Conservation (phyloP, 169 alveolate species). For the Babesia caballi region DNA sequence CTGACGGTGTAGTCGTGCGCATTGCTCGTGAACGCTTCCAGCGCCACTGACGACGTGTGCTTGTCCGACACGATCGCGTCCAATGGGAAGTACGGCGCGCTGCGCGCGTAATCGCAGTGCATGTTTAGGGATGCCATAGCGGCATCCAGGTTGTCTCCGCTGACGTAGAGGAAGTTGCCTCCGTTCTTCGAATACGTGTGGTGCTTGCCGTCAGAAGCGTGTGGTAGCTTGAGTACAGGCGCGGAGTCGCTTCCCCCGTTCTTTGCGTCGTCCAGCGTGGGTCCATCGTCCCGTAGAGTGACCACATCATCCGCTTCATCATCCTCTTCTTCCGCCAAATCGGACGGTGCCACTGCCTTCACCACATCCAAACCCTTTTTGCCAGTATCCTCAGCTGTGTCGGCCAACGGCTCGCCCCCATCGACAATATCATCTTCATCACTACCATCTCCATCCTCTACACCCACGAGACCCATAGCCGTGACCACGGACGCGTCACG, state of each 20-base stretch:
- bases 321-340: neutral
- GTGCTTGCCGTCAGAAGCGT: conserved; percentile 42
- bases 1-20: conserved; percentile 58
- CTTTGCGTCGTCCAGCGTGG: no score
- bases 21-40: conserved; percentile 67
- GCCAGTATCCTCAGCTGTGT: conserved; percentile 34
- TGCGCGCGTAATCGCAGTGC: conserved; percentile 37
- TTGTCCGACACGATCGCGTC: conserved; percentile 64
- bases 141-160: conserved; percentile 56
- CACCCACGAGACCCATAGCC: conserved; percentile 25
- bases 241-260: neutral
- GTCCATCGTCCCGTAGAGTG: conserved; percentile 7
- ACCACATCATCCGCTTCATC: neutral
- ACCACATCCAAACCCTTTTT: neutral
- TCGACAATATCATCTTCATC: conserved; percentile 31
- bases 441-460: conserved; percentile 48
- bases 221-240: conserved; percentile 34
- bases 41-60: conserved; percentile 55
- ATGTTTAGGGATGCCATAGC: conserved; percentile 58
- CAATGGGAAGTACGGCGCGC: conserved; percentile 71
- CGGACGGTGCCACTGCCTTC: neutral
- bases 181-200: conserved; percentile 52
- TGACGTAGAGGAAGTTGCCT: conserved; percentile 64
- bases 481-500: conserved; percentile 1
- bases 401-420: conserved; percentile 17